A percentile compares a stretch with the other conserved stretches of the same genome.
Conservation (phyloP, 495 filamentous ascomycete genomes). For the Penicillium odoratum region DNA sequence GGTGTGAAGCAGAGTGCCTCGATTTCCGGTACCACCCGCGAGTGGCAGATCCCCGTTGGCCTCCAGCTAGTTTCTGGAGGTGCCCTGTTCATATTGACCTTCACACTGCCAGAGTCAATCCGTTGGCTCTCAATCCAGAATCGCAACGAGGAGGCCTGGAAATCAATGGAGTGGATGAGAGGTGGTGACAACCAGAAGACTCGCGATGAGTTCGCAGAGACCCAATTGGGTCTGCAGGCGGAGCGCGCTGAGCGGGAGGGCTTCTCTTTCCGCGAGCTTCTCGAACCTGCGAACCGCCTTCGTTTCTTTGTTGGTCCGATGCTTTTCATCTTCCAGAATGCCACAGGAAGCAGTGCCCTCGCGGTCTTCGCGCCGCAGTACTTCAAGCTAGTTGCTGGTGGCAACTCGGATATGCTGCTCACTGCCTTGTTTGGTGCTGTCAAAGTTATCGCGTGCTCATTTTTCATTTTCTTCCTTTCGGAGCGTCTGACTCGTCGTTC, state of each 20-base stretch:
- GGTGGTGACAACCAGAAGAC: slow-evolving; percentile 35
- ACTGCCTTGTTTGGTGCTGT: slow-evolving; percentile 43
- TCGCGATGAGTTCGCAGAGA: slow-evolving; percentile 47
- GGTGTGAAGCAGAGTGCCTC: slow-evolving; percentile 45
- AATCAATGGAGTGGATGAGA: slow-evolving; percentile 52
- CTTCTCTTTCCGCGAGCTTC: slow-evolving; percentile 41
- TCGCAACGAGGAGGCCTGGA: slow-evolving; percentile 41
- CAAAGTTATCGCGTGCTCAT: slow-evolving; percentile 39
- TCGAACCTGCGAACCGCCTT: slow-evolving; percentile 41
- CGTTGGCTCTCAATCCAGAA: slow-evolving; percentile 52
- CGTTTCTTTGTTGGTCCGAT: slow-evolving; percentile 29
- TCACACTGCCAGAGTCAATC: slow-evolving; percentile 49
- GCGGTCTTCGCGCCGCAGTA: slow-evolving; percentile 37
- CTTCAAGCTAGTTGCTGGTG: slow-evolving; percentile 38
- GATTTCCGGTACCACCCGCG: slow-evolving; percentile 51
- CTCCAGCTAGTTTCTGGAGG: slow-evolving; percentile 51
- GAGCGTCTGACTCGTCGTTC: slow-evolving; percentile 39
- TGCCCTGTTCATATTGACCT: slow-evolving; percentile 47
- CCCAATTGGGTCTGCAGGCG: slow-evolving; percentile 42
- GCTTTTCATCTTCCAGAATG: slow-evolving; percentile 26
- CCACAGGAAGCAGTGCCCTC: slow-evolving; percentile 27
- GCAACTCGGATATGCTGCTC: slow-evolving; percentile 36
- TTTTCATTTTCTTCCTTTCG: slow-evolving; percentile 39
- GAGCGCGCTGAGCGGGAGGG: slow-evolving; percentile 39
- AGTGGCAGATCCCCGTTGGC: slow-evolving; percentile 58